phyloP scores from a whole-genome alignment of 1,284 basidiomycete genomes.

The Anthracocystis setariae region DNA sequence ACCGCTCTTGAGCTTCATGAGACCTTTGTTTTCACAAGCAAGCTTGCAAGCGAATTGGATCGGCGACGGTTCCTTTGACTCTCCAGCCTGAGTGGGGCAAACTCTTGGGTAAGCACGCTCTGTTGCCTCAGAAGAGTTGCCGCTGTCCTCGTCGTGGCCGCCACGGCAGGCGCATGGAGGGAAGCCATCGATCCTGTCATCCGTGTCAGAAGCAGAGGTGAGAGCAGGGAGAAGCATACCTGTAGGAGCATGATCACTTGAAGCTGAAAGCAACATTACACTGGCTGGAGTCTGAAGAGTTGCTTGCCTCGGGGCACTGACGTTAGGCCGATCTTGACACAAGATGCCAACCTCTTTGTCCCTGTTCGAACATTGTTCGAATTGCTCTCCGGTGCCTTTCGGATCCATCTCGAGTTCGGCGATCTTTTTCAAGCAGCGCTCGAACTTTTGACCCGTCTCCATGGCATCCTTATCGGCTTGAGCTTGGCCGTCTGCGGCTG shows the following conservation, averaged over 20 bases:
- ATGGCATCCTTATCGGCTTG: conserved; percentile 6
- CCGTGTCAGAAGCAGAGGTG: conserved; percentile 10
- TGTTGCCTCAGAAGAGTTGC: conserved; percentile 4
- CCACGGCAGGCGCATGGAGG: conserved; percentile 37
- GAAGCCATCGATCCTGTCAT: conserved; percentile 5
- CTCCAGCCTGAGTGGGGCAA: conserved; percentile 34
- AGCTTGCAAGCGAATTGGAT: conserved; percentile 36
- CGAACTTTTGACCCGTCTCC: conserved; percentile 22
- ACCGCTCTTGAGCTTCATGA: conserved; percentile 54
- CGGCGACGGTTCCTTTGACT: conserved; percentile 35
- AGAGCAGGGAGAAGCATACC: conserved; percentile 33
- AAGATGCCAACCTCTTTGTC: conserved; percentile 31
- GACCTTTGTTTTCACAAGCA: conserved; percentile 38
- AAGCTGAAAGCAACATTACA: conserved; percentile 7
- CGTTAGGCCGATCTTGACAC: conserved; percentile 5
- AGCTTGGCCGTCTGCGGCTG: neutral
- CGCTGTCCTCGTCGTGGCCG: conserved; percentile 13
- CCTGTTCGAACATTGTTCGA: conserved; percentile 34
- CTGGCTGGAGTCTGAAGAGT: conserved; percentile 10
- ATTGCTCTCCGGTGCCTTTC: conserved; percentile 18
- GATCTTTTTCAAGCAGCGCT: conserved; percentile 31
- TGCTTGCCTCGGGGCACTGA: conserved; percentile 1
- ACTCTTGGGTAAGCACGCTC: conserved; percentile 5
- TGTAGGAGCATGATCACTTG: conserved; percentile 2
- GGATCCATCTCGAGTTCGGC: conserved; percentile 14